Base-by-base conservation (phyloP, 495 filamentous ascomycete species). In the Penicillium waksmanii region DNA sequence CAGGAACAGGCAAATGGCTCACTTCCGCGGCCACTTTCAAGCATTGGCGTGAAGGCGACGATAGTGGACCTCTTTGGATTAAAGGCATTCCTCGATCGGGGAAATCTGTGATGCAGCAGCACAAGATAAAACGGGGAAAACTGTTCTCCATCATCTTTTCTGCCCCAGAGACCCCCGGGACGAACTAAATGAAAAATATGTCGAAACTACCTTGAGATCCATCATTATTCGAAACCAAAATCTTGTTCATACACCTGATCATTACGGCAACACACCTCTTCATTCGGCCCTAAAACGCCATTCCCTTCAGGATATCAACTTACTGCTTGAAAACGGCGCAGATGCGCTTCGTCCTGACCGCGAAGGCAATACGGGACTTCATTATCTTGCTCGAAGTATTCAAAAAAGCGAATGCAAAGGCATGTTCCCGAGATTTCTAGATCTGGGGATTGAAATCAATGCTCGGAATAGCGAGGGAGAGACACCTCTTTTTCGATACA, bases 71-170 rank as follows among this genome's bases (percentile, higher is more conserved):
- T 27, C 21, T 64, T 12, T 64, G 53, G 53, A 60, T 64, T 21
- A 64, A 64, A 57, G 92, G 92, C 10, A 92, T 94, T 60, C 92
- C 92, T 1, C 91, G 92, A 52, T 94, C 92, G 60, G 92, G 89
- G 85, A 96, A 96, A 77, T 94, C 92, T 11, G 92, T 90, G 2
- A 82, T 96, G 57, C n/a, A 17, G 12, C 40, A 43, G n/a, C n/a
- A 62, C 23, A 34, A 2, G n/a, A 43, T 17, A 17, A 15, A 43
- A 57, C 61, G 18, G 63, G 60, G 31, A 25, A 43, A 21, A 38
- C 63, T 36, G 60, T 63, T 3, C 60, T 68, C 49, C 66, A 68
- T 49, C 59, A 61, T 48, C 60, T 63, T 36, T 68, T 55, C 54
- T 51, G 17, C 57, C 63, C n/a, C 5, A 12, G 50, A 58, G 25